Percentiles rank a stretch among this genome's conserved stretches.
Evolutionary conservation across 2,329 filamentous ascomycete genomes (phyloP).

Genomic region (Harringtonia aguacate): DNA sequence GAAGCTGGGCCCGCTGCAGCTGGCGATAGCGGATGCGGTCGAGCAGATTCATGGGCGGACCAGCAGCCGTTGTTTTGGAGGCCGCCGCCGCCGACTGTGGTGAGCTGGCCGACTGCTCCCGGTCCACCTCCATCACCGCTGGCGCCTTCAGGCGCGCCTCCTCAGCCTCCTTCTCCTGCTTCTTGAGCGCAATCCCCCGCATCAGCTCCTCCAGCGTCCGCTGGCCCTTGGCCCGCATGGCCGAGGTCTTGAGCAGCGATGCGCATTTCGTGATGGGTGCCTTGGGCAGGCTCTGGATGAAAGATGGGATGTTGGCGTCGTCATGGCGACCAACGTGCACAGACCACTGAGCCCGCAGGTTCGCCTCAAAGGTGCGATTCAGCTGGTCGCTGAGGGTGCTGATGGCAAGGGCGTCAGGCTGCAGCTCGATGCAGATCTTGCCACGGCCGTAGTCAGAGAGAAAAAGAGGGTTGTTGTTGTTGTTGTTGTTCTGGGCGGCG

Average conservation of each 20-base stretch:
- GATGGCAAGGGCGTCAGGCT: slow-evolving; percentile 29
- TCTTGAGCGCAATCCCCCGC: slow-evolving; percentile 42
- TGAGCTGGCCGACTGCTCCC: not conserved
- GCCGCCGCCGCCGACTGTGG: not conserved
- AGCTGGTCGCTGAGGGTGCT: slow-evolving; percentile 32
- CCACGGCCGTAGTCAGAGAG: slow-evolving; percentile 30
- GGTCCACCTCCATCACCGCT: not conserved
- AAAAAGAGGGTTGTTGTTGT: slow-evolving; percentile 19
- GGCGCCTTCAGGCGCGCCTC: slow-evolving; percentile 24
- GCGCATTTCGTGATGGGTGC: slow-evolving; percentile 40
- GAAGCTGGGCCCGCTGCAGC: slow-evolving; percentile 30
- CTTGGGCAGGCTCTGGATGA: slow-evolving; percentile 46
- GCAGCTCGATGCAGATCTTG: slow-evolving; percentile 46
- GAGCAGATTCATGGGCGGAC: slow-evolving; percentile 51
- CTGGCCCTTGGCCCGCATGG: slow-evolving; percentile 54
- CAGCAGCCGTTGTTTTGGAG: not conserved
- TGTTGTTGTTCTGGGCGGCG: slow-evolving; percentile 15
- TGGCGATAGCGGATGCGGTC: slow-evolving; percentile 69
- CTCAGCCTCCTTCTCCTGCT: slow-evolving; percentile 31
- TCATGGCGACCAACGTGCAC: slow-evolving; percentile 13
- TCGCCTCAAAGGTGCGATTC: slow-evolving; percentile 42
- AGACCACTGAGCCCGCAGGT: slow-evolving; percentile 35
- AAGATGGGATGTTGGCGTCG: slow-evolving; percentile 26
- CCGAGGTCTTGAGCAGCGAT: slow-evolving; percentile 41
- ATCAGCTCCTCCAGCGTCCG: slow-evolving; percentile 60